Base-by-base conservation (phyloP, 2,329 filamentous ascomycete genomes). In the Fusarium redolens region DNA sequence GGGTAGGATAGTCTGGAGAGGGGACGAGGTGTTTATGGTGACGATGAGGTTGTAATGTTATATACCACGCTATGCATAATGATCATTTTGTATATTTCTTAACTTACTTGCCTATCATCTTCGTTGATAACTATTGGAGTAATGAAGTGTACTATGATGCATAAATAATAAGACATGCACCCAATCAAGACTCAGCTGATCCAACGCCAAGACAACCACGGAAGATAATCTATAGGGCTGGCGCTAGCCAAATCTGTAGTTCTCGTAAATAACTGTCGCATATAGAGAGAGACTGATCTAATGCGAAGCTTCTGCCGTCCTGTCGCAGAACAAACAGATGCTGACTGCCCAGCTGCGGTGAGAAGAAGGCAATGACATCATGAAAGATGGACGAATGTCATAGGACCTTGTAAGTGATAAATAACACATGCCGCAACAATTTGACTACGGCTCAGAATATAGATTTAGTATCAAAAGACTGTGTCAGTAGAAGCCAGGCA, bases 401-500 rank as follows among this genome's bases (percentile, higher is more conserved):
- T 7, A 10, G 4, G 30, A 7, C 2, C 7, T 18, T n/a, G 12
- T 2, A 25, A 14, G 11, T 14, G n/a, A 25, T 18, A 14, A 33
- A 18, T 22, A 14, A 18, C n/a, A 35, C 17, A 11, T 18, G 0
- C 25, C 3, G 14, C 11, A 18, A 5, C 30, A 22, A 7, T 18
- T 14, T 0, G 2, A 22, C 4, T 15, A 18, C 5, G 18, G 4
- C 5, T 14, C 7, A 50, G 48, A 35, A 2, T 18, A 20, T 0
- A 25, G 15, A 0, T 18, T 18, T 7, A 22, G 12, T 14, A 35
- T 3, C n/a, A 7, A 51, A 35, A 35, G n/a, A 51, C 12, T 18
- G 5, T 2, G 30, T 51, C 30, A 18, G 22, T 17, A 33, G 15
- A 33, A 33, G 2, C 10, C n/a, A 18, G 7, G 8, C 8, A 51